Evolutionary conservation across 1,139 yeast genomes (phyloP), one percentile per base, ranked within the genome.

Genomic region (Kluyveromyces marxianus): DNA sequence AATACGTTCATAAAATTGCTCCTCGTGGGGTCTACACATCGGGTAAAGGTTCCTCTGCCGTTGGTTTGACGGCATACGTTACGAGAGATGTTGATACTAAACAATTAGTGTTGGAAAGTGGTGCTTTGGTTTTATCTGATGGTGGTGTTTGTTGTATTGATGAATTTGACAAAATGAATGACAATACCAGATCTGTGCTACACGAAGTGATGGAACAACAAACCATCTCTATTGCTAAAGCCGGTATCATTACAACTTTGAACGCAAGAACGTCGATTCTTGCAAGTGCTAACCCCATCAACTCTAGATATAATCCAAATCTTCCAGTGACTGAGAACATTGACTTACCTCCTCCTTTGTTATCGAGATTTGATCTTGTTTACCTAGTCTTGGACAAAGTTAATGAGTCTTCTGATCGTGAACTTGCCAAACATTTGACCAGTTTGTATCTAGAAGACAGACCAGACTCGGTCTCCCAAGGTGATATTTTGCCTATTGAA

Each of bases 131-230:
- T 24, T 73, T 92, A 48, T 98, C 99, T 0, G 99, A 92, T 69
- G 97, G 98, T 37, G 99, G 99, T 57, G 97, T 92, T 42, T 97
- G 92, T 42, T 92, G 98, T 76, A 94, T 92, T 62, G 99, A 92
- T 72, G 99, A 92, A 73, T 92, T 92, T 62, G 99, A 92, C 69
- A 92, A 92, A 67, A 92, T 92, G 99, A 78, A 83, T 50, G 98
- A 92, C 57, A 70, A 95, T 2, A 92, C 98, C 0, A 74, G 98
- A 59, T 88, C 97, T 2, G 97, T 92, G 14, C 71, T 92, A 49
- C 99, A 92, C 66, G 98, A 92, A 74, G 98, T 94, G 25, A 92
- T 92, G 98, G 98, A 92, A 71, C 98, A 92, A 66, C 98, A 92
- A 66, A 92, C 98, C 0, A 92, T 92, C 39, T 89, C 97, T 8